Percentiles rank a stretch among this genome's conserved stretches.
Conservation (phyloP, 2,329 filamentous ascomycete species). For the Pyrenochaeta sp. region DNA sequence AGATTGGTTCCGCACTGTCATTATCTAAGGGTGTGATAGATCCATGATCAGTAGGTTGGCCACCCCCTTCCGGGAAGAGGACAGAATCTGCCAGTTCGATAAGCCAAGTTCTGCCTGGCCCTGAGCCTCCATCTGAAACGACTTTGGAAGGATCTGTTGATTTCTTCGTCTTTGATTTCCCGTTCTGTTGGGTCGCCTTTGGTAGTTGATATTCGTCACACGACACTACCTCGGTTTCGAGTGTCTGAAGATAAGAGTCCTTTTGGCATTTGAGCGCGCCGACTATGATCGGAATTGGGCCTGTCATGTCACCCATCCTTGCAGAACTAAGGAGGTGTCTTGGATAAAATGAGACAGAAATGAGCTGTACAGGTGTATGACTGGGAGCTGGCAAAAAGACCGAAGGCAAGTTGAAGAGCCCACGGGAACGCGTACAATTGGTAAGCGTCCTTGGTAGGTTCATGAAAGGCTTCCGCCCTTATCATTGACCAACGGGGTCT, state of each 20-base stretch:
- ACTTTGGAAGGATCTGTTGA: constrained; percentile 33
- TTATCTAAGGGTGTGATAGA: constrained; percentile 31
- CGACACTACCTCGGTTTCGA: constrained; percentile 43
- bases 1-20: constrained; percentile 24
- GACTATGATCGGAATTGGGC: constrained; percentile 32
- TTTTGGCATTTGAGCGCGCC: constrained; percentile 44
- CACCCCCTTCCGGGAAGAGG: constrained; percentile 45
- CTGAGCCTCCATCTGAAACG: constrained; percentile 8
- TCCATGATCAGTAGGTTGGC: constrained; percentile 44
- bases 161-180: constrained; percentile 40
- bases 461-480: constrained; percentile 5
- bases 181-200: constrained; percentile 17
- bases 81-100: constrained; percentile 45
- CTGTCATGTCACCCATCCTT: constrained; percentile 26
- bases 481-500: neutral
- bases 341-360: neutral
- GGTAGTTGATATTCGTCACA: constrained; percentile 39
- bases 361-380: constrained; percentile 3
- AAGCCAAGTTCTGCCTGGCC: constrained; percentile 33
- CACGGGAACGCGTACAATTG: constrained; percentile 18
- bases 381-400: constrained; percentile 5
- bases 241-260: constrained; percentile 40
- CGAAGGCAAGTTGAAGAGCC: constrained; percentile 17
- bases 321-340: neutral
- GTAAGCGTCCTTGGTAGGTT: constrained; percentile 15